These are phyloP conservation scores for Penicillium sp. DNA, from an alignment of 2,329 filamentous ascomycete genomes.

Conservation along the genomic window DNA sequence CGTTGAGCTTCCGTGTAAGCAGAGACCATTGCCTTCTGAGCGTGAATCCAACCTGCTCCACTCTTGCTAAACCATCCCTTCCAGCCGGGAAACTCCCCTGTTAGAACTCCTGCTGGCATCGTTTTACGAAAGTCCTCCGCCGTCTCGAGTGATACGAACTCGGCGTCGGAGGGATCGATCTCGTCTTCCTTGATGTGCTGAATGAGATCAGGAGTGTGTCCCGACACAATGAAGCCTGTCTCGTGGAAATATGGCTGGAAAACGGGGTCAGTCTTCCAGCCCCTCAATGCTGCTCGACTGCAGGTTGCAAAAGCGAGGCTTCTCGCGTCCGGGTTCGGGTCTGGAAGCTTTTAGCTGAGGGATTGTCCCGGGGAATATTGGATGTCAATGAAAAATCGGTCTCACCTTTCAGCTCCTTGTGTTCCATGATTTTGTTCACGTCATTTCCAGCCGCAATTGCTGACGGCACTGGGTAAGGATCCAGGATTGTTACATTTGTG, in stretches of 20 bases:
- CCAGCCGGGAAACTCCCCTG: slow-evolving; percentile 52
- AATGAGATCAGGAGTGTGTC: slow-evolving; percentile 41
- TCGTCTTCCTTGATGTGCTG: slow-evolving; percentile 40
- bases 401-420: slow-evolving; percentile 38
- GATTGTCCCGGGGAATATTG: neutral
- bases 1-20: slow-evolving; percentile 47
- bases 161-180: slow-evolving; percentile 30
- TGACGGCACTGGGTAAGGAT: slow-evolving; percentile 48
- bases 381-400: neutral
- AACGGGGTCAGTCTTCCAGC: slow-evolving; percentile 47
- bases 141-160: slow-evolving; percentile 39
- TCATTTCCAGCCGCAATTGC: slow-evolving; percentile 53
- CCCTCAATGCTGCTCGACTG: slow-evolving; percentile 33
- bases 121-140: slow-evolving; percentile 50
- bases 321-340: slow-evolving; percentile 12
- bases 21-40: slow-evolving; percentile 50
- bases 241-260: slow-evolving; percentile 50
- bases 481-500: slow-evolving; percentile 50
- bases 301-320: slow-evolving; percentile 25
- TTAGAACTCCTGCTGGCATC: slow-evolving; percentile 54
- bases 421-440: slow-evolving; percentile 50
- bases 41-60: slow-evolving; percentile 56
- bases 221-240: slow-evolving; percentile 44
- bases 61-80: slow-evolving; percentile 45
- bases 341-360: slow-evolving; percentile 3